Conservation (phyloP, 805 yeast species). For the Nakazawaea sp. region DNA sequence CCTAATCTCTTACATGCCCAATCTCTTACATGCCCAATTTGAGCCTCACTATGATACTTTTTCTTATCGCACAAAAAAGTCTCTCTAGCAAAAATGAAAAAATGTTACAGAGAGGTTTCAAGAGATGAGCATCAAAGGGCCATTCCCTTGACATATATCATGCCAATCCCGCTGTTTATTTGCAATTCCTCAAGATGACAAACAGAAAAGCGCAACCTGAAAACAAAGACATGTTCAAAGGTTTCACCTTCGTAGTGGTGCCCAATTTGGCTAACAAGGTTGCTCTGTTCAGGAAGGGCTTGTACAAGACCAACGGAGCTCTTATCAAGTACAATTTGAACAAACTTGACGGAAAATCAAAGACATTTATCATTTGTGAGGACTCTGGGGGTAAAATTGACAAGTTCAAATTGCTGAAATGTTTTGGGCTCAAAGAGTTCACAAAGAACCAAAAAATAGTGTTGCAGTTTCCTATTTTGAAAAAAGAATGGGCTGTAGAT, state of each 20-base stretch:
- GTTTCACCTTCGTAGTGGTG: conserved; percentile 14
- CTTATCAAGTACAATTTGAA: conserved; percentile 10
- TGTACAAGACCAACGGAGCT: conserved; percentile 23
- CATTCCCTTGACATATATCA: too few relatives aligned
- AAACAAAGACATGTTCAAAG: conserved; percentile 3
- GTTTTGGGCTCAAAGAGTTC: background rate
- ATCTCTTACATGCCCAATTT: too few relatives aligned
- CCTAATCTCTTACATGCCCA: too few relatives aligned
- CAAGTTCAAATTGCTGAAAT: background rate
- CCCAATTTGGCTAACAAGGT: conserved; percentile 14
- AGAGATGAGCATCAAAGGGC: too few relatives aligned
- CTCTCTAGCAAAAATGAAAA: too few relatives aligned
- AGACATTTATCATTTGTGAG: conserved; percentile 1
- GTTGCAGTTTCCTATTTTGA: conserved; percentile 3
- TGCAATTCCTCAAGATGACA: too few relatives aligned
- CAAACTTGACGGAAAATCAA: background rate
- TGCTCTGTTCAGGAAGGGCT: conserved; percentile 14
- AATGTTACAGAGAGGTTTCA: too few relatives aligned
- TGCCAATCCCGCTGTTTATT: too few relatives aligned
- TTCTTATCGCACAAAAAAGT: too few relatives aligned
- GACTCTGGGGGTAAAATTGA: background rate
- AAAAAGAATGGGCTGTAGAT: conserved; percentile 3
- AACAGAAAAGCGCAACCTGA: too few relatives aligned
- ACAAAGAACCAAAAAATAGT: background rate
- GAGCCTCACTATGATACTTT: too few relatives aligned